A percentile compares a stretch with the other conserved stretches of the same genome.
Conservation (phyloP, 805 yeast genomes). For the Candida orba region DNA sequence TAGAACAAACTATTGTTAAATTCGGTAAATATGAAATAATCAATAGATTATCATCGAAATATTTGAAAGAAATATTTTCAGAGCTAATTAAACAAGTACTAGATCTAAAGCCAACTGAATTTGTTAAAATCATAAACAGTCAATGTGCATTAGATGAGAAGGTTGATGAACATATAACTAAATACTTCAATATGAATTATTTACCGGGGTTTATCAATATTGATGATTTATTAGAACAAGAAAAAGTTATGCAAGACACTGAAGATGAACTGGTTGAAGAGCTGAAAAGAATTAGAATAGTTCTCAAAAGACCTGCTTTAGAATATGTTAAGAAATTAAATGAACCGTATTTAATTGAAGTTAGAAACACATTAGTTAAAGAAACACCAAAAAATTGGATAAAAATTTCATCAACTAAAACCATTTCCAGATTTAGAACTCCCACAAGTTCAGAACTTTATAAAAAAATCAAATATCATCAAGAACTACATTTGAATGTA, state of each 20-base stretch:
- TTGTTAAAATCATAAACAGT: conserved; percentile 44
- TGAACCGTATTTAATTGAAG: conserved; percentile 71
- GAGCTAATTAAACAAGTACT: conserved; percentile 30
- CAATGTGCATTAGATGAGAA: conserved; percentile 43
- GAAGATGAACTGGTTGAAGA: conserved; percentile 46
- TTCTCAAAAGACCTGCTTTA: conserved; percentile 50
- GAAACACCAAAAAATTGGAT: conserved; percentile 70
- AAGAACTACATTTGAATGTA: conserved; percentile 35
- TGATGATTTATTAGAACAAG: conserved; percentile 24
- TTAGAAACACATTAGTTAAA: conserved; percentile 46
- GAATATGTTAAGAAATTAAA: conserved; percentile 50
- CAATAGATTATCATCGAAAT: conserved; percentile 20
- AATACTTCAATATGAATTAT: conserved; percentile 33
- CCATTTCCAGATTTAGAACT: conserved; percentile 67
- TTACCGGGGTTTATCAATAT: conserved; percentile 21
- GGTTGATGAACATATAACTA: conserved; percentile 39
- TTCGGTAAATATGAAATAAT: conserved; percentile 24
- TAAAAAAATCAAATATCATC: conserved; percentile 49
- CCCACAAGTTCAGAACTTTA: conserved; percentile 47
- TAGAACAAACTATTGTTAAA: conserved; percentile 24
- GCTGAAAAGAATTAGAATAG: conserved; percentile 35
- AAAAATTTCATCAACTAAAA: conserved; percentile 60
- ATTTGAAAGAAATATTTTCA: conserved; percentile 33
- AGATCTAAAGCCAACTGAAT: conserved; percentile 26
- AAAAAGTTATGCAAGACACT: conserved; percentile 33